Base-by-base conservation (phyloP, 805 yeast genomes). In the Ogataea kodamae region DNA sequence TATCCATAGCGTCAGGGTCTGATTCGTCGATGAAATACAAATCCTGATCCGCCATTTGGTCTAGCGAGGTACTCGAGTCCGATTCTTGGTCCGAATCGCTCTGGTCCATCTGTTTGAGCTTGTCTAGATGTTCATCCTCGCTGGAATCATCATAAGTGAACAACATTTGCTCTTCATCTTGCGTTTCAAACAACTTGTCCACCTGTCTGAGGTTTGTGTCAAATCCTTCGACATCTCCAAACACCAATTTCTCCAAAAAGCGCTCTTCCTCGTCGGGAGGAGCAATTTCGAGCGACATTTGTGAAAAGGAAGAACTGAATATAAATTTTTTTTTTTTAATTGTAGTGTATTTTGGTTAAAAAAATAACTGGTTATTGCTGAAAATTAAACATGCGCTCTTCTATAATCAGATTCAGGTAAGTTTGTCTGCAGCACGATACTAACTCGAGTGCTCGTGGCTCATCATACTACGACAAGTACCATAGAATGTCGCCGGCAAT, bases 401-500 rank as follows among this genome's bases (percentile, higher is more conserved):
- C 54, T 25, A 18, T 49, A 9, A 23, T 45, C 18, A 48, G 52
- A 43, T 25, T 43, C 37, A 39, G 37, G 56, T 51, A 42, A 28
- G 56, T 48, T 17, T 9, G n/a, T 17, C 14, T 12, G 4, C 18
- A 18, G 4, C 2, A 10, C 5, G 19, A 22, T 21, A 45, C 50
- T 46, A 43, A 45, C 48, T 17, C 22, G 16, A 46, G 48, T 36
- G 28, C 42, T 20, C 51, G 53, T 32, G 33, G 52, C 12, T 49
- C 48, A 33, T 55, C 64, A 17, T 62, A 62, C 39, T 58, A 57
- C 43, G 69, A 70, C 56, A 70, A 68, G 21, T 58, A 54, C 40
- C 68, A 64, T 49, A 69, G 69, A 54, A 88, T 88, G 90, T 85
- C 96, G 1, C 96, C 96, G 10, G 96, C 96, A 5, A 78, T 90